A percentile compares a stretch with the other conserved stretches of the same genome.
These are phyloP conservation scores for Syncephalis fuscata DNA, from an alignment of 371 early-diverging fungal genomes.

Conservation along the genomic window DNA sequence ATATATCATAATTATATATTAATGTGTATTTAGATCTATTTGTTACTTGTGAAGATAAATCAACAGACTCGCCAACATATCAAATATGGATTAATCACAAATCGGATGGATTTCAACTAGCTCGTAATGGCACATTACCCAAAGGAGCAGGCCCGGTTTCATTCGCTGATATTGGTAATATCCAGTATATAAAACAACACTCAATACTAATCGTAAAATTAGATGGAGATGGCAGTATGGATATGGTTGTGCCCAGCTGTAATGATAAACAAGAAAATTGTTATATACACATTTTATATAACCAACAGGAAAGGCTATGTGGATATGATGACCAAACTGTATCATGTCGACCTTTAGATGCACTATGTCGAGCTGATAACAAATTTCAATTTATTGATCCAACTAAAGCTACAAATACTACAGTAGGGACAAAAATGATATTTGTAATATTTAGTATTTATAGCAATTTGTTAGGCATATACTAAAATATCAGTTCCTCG, in stretches of 20 bases:
- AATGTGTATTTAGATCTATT: conserved; percentile 43
- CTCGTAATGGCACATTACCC: conserved; percentile 38
- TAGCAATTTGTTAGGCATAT: conserved; percentile 2
- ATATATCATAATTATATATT: not conserved
- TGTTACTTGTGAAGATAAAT: conserved; percentile 42
- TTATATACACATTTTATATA: conserved; percentile 62
- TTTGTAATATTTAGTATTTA: conserved; percentile 6
- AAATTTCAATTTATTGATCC: conserved; percentile 37
- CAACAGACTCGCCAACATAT: conserved; percentile 20
- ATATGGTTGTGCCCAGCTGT: conserved; percentile 65
- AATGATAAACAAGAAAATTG: conserved; percentile 18
- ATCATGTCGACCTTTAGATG: conserved; percentile 38
- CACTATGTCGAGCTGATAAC: conserved; percentile 59
- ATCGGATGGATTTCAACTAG: conserved; percentile 37
- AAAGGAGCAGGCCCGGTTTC: conserved; percentile 55
- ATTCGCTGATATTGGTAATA: conserved; percentile 66
- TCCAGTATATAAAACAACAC: not conserved
- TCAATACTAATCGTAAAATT: not conserved
- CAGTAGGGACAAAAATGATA: too few relatives aligned
- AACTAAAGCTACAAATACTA: too few relatives aligned
- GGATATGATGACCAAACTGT: conserved; percentile 17
- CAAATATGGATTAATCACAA: conserved; percentile 66
- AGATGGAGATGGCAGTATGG: conserved; percentile 79
- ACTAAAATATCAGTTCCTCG: not conserved
- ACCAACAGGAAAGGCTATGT: conserved; percentile 69